These are phyloP conservation scores for Mycena albidolilacea DNA, from an alignment of 768 basidiomycete genomes.

Conservation along the genomic window DNA sequence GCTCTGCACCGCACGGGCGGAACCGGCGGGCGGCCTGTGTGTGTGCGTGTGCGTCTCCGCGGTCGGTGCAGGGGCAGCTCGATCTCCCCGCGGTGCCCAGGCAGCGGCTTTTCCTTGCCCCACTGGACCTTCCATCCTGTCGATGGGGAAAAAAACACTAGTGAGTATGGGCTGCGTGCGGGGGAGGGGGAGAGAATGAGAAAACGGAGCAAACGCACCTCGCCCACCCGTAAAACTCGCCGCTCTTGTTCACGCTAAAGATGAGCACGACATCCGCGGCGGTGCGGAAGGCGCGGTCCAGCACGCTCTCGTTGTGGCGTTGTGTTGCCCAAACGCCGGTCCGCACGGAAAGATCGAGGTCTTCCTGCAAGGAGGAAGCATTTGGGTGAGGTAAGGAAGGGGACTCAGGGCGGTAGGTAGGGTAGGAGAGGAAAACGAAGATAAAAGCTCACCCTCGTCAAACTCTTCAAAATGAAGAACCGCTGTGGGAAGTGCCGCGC, in stretches of 20 bases:
- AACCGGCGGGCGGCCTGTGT: too few species aligned
- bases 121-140: slow-evolving; percentile 81
- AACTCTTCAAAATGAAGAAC: slow-evolving; percentile 21
- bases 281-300: slow-evolving; percentile 93
- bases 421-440: not conserved
- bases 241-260: slow-evolving; percentile 93
- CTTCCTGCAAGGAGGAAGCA: slow-evolving; percentile 66
- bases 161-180: slow-evolving; percentile 1
- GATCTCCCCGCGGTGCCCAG: not conserved
- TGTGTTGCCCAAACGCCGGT: slow-evolving; percentile 93
- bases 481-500: slow-evolving; percentile 15
- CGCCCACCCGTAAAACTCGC: slow-evolving; percentile 95
- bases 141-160: slow-evolving; percentile 1
- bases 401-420: not conserved
- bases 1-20: slow-evolving; percentile 47
- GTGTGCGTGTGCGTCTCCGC: not conserved
- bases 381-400: not conserved
- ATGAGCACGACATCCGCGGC: slow-evolving; percentile 90
- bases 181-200: slow-evolving; percentile 16
- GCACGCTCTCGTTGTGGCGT: slow-evolving; percentile 88
- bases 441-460: slow-evolving; percentile 13
- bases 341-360: slow-evolving; percentile 84
- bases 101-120: slow-evolving; percentile 43
- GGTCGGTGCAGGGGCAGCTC: slow-evolving; percentile 2
- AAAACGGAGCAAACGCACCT: slow-evolving; percentile 60